Evolutionary conservation across 2,329 filamentous ascomycete genomes (phyloP).

Genomic region (Beauveria asiatica): DNA sequence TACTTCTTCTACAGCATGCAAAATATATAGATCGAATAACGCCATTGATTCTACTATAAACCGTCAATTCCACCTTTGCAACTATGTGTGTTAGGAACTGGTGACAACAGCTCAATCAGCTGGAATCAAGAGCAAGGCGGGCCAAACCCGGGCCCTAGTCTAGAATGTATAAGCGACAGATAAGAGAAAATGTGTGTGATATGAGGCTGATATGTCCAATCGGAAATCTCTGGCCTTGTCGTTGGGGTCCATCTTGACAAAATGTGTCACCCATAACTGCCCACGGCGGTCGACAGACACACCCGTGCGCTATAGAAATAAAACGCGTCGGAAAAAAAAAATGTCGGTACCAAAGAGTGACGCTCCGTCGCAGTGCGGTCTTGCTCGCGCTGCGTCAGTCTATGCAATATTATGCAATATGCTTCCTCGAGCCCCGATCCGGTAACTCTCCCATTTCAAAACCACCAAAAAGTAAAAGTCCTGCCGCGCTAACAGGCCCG

Average conservation of each 20-base stretch:
- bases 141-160: slow-evolving; percentile 24
- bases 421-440: neutral
- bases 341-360: slow-evolving; percentile 12
- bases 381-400: slow-evolving; percentile 12
- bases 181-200: slow-evolving; percentile 19
- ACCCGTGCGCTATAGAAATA: neutral
- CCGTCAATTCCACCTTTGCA: slow-evolving; percentile 4
- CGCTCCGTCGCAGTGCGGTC: slow-evolving; percentile 12
- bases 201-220: slow-evolving; percentile 26
- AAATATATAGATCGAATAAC: neutral
- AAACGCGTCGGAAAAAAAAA: neutral
- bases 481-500: slow-evolving; percentile 8
- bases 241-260: slow-evolving; percentile 13
- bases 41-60: neutral
- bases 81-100: slow-evolving; percentile 26
- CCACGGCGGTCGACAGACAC: neutral
- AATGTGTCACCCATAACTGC: neutral
- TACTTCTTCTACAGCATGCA: too few species aligned
- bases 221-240: slow-evolving; percentile 16
- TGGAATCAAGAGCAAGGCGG: slow-evolving; percentile 17
- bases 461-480: neutral
- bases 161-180: slow-evolving; percentile 25
- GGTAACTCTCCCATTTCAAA: neutral
- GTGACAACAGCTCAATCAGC: slow-evolving; percentile 16
- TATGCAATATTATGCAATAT: slow-evolving; percentile 3